Evolutionary conservation across 257 asterid species (phyloP).

Genomic region (Scutellaria minor): DNA sequence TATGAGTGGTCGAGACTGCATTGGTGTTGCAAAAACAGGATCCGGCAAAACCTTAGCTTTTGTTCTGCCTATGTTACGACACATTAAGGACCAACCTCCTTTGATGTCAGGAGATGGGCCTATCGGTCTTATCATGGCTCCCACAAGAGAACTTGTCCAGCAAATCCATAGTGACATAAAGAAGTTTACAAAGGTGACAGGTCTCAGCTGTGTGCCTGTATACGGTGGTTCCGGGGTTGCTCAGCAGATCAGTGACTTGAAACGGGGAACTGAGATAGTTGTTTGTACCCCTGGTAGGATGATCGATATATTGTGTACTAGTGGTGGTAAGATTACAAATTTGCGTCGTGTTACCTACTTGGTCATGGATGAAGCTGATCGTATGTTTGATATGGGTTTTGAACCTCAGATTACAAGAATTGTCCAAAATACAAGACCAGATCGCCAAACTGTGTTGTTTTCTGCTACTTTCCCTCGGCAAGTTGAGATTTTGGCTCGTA

Average conservation of each 20-base stretch:
- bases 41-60: constrained; percentile 93
- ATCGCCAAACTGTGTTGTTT: constrained; percentile 87
- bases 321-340: constrained; percentile 87
- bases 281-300: constrained; percentile 96
- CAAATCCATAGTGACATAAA: constrained; percentile 82
- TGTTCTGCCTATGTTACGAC: constrained; percentile 93
- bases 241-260: constrained; percentile 87
- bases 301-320: constrained; percentile 91
- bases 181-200: constrained; percentile 75
- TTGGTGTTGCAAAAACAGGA: constrained; percentile 92
- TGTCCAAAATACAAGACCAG: constrained; percentile 86
- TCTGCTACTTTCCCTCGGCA: constrained; percentile 97
- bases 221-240: constrained; percentile 98
- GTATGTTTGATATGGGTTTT: constrained; percentile 97
- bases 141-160: constrained; percentile 93
- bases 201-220: constrained; percentile 82
- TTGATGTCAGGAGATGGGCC: constrained; percentile 91
- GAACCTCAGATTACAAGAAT: constrained; percentile 94
- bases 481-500: constrained; percentile 85
- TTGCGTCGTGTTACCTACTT: constrained; percentile 88
- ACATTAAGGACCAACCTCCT: constrained; percentile 87
- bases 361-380: constrained; percentile 96
- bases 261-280: constrained; percentile 89
- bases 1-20: constrained; percentile 95
- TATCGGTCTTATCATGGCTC: constrained; percentile 91